phyloP scores from a whole-genome alignment of 495 filamentous ascomycete genomes.

The Annulohypoxylon maeteangense region DNA sequence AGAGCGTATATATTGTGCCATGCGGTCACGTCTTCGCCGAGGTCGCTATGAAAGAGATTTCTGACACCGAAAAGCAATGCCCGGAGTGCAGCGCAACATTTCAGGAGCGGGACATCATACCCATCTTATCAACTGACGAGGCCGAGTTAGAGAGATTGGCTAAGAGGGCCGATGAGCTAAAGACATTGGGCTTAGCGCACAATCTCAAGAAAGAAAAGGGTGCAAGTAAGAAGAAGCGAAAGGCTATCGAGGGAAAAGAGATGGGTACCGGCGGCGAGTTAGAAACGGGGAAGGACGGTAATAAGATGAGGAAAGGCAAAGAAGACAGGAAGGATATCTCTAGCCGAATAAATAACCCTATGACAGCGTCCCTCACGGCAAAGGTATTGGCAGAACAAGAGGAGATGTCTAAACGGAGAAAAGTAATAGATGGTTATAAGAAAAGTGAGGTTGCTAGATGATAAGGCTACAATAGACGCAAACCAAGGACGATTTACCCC shows the following conservation, averaged over 20 bases:
- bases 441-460: slow-evolving; percentile 26
- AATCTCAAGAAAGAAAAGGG: slow-evolving; percentile 92
- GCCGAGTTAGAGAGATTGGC: slow-evolving; percentile 75
- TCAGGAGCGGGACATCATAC: slow-evolving; percentile 78
- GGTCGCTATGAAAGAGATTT: slow-evolving; percentile 81
- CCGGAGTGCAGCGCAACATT: slow-evolving; percentile 81
- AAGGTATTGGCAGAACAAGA: slow-evolving; percentile 88
- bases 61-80: slow-evolving; percentile 53
- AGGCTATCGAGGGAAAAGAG: slow-evolving; percentile 56
- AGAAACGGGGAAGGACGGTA: slow-evolving; percentile 36
- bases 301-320: slow-evolving; percentile 41
- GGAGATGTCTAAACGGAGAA: slow-evolving; percentile 80
- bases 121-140: slow-evolving; percentile 78
- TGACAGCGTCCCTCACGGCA: slow-evolving; percentile 84
- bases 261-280: slow-evolving; percentile 33
- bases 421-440: slow-evolving; percentile 56
- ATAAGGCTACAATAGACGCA: not conserved
- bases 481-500: not conserved
- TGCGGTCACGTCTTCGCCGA: slow-evolving; percentile 96
- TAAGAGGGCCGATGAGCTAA: slow-evolving; percentile 71
- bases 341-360: slow-evolving; percentile 79
- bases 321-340: slow-evolving; percentile 47
- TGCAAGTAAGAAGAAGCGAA: slow-evolving; percentile 68
- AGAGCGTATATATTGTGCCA: slow-evolving; percentile 89
- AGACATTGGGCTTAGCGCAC: slow-evolving; percentile 79